Base-by-base conservation (phyloP, 2,329 filamentous ascomycete genomes). In the Seiridium unicorne region DNA sequence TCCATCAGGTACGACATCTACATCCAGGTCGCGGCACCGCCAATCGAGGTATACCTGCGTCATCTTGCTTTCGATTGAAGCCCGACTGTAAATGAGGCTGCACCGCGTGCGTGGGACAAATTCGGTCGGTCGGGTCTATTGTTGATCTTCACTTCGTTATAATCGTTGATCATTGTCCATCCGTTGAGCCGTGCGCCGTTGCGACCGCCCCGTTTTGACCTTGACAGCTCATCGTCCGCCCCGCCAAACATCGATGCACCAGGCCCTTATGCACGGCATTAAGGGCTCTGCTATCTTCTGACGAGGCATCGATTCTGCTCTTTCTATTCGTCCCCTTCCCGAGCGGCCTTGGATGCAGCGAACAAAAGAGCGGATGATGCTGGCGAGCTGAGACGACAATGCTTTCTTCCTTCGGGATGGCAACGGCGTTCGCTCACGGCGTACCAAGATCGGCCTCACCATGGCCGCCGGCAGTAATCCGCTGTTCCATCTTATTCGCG, bases 381-480 rank as follows among this genome's bases (percentile, higher is more conserved):
- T 59, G 38, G 44, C 38, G 38, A 32, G 26, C 40, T 59, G 38
- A 59, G 10, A 44, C 48, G 7, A 11, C 32, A 53, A 59, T 59
- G 57, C 47, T 59, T 46, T n/a, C 40, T 51, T 46, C 48, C 57
- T 32, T 59, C 48, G 57, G 66, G 66, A 69, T 65, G 66, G 61
- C 61, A 57, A 62, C 66, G 65, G 63, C 64, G 64, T 48, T 35
- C 51, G 44, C 38, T 58, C 34, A 36, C 51, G 35, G 60, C 36
- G 40, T 54, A 32, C 44, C 57, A 40, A 13, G 46, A 26, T 40
- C 63, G 61, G 55, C 63, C 57, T 55, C 53, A 31, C 10, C 53
- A 31, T 44, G 49, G 49, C 49, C 53, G 53, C 53, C 54, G 5
- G 61, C 69, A 65, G 66, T 66, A 60, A 62, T 62, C 63, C 68